Evolutionary conservation across 169 alveolate genomes (phyloP).

Genomic region (Eimeria praecox): DNA sequence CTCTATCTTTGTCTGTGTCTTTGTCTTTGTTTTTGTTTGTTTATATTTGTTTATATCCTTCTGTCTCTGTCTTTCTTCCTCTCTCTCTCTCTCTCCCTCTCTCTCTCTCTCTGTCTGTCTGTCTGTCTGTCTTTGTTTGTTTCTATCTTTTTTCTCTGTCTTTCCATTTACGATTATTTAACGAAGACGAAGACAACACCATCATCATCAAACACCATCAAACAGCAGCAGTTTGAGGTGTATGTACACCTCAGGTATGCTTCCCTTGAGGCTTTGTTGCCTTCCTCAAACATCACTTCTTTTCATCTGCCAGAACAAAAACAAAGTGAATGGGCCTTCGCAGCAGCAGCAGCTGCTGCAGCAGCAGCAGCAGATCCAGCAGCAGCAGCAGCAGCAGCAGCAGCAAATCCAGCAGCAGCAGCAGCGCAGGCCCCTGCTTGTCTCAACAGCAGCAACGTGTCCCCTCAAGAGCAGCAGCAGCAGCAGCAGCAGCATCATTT

Average conservation of each 20-base stretch:
- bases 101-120: background rate
- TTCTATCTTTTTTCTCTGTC: background rate
- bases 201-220: too few relatives aligned
- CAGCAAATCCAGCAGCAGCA: constrained; percentile 52
- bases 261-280: constrained; percentile 41
- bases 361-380: background rate
- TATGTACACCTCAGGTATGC: constrained; percentile 52
- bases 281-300: background rate
- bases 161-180: background rate
- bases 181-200: too few relatives aligned
- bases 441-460: background rate
- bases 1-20: background rate
- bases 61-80: background rate
- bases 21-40: background rate
- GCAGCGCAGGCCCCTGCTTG: background rate
- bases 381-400: constrained; percentile 11
- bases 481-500: background rate
- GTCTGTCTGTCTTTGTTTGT: background rate
- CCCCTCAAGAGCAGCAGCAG: too few relatives aligned
- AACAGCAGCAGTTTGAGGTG: background rate
- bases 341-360: background rate
- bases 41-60: background rate
- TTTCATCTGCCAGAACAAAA: background rate
- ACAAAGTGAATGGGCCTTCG: background rate
- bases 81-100: background rate